A percentile compares a stretch with the other conserved stretches of the same genome.
Conservation (phyloP, 2,329 filamentous ascomycete species). For the Trichoderma citrinoviride region DNA sequence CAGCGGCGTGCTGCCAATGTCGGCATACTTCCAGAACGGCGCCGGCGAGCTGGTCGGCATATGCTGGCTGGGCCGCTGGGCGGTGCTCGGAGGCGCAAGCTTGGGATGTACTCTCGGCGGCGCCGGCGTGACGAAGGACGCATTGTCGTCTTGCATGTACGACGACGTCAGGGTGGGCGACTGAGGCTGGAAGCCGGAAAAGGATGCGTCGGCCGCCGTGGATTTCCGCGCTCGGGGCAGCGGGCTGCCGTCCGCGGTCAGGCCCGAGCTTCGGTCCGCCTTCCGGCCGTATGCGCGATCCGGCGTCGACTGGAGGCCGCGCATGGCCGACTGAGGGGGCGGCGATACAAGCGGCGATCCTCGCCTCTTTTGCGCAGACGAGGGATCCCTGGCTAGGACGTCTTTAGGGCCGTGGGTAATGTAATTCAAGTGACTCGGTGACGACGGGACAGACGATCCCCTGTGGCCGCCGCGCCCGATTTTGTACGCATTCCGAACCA, state of each 20-base stretch:
- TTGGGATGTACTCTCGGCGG: slow-evolving; percentile 70
- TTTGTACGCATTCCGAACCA: slow-evolving; percentile 69
- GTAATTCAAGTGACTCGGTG: slow-evolving; percentile 59
- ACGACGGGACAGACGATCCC: slow-evolving; percentile 70
- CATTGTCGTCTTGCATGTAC: slow-evolving; percentile 58
- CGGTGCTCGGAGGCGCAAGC: slow-evolving; percentile 75
- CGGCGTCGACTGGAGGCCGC: slow-evolving; percentile 56
- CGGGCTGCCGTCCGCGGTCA: slow-evolving; percentile 59
- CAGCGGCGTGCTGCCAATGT: slow-evolving; percentile 71
- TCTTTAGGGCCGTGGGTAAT: slow-evolving; percentile 59
- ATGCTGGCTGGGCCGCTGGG: slow-evolving; percentile 77
- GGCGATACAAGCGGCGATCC: slow-evolving; percentile 56
- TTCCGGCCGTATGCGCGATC: slow-evolving; percentile 49
- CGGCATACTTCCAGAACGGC: slow-evolving; percentile 84
- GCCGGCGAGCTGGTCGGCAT: slow-evolving; percentile 84
- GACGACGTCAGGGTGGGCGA: slow-evolving; percentile 62
- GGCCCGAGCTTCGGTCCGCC: slow-evolving; percentile 36
- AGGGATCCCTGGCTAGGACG: slow-evolving; percentile 50
- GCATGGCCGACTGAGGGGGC: slow-evolving; percentile 49
- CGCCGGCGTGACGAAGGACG: slow-evolving; percentile 67
- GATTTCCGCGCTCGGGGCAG: slow-evolving; percentile 56
- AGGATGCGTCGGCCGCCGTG: slow-evolving; percentile 44
- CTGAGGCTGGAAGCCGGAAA: slow-evolving; percentile 52
- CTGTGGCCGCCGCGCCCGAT: slow-evolving; percentile 62
- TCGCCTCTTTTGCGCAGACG: slow-evolving; percentile 56